Evolutionary conservation across 192 early-diverging fungal genomes (phyloP).

Genomic region (Entomortierella beljakovae): DNA sequence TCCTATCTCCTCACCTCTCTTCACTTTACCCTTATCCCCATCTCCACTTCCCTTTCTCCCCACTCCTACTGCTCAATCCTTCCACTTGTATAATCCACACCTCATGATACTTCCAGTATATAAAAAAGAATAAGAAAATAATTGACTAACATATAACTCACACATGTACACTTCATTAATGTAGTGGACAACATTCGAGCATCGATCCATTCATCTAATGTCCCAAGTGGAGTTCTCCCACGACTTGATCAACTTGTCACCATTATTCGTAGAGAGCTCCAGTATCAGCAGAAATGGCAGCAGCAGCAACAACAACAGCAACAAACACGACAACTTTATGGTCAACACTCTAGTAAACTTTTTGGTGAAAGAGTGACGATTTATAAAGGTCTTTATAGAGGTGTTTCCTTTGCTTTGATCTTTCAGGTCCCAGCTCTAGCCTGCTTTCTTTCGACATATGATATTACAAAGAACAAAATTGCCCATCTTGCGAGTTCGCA

Average conservation of each 20-base stretch:
- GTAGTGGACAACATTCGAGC: constrained; percentile 35
- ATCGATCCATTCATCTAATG: constrained; percentile 16
- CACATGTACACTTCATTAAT: not conserved
- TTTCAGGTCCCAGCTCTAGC: constrained; percentile 45
- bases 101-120: no score
- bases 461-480: constrained; percentile 27
- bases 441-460: constrained; percentile 41
- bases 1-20: not conserved
- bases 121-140: no score
- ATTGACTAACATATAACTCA: no score
- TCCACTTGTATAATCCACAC: no score
- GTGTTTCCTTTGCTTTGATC: constrained; percentile 22
- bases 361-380: constrained; percentile 12
- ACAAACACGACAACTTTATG: not conserved
- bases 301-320: not conserved
- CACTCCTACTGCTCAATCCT: no score
- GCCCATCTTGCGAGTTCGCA: not conserved
- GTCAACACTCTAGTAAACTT: not conserved
- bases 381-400: constrained; percentile 28
- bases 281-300: constrained; percentile 4
- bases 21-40: not conserved
- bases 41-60: not conserved
- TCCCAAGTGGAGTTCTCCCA: constrained; percentile 18
- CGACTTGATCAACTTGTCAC: constrained; percentile 18
- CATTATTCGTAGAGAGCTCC: constrained; percentile 3